Base-by-base conservation (phyloP, 768 basidiomycete species). In the Russula griseocarnosa region DNA sequence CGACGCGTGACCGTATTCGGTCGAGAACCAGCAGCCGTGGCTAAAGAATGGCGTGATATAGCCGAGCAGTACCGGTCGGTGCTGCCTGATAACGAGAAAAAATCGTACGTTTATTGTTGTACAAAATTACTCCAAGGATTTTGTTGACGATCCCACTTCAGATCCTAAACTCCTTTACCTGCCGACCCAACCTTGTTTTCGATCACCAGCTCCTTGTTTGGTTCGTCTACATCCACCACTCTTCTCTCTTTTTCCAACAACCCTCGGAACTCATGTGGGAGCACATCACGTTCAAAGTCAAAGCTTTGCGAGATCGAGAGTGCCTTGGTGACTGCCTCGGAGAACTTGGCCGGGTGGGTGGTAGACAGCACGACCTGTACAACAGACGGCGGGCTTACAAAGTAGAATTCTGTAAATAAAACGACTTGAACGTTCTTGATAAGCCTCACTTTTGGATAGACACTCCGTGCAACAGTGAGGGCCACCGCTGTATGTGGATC, bases 401-500 rank as follows among this genome's bases (percentile, higher is more conserved):
- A 40, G n/a, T 1, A 30, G 13, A 40, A 24, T 44, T 54, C 13
- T 62, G 47, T 13, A 59, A 11, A 40, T 14, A 26, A 30, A 40
- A 24, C 16, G 22, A 47, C 8, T 1, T 16, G 1, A 6, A 10
- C 11, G 24, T 50, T 5, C 5, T 14, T 36, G 38, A 14, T 49
- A 58, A 34, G 18, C 60, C 79, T 52, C 66, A 92, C 90, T 87
- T 87, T 61, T 77, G 74, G 60, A 77, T 72, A 52, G 85, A 77
- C 60, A 94, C 75, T 30, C 24, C 79, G 77, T 0, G 92, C 91
- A 10, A 88, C 93, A 11, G 84, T 79, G 13, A 99, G 80, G 7
- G 91, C 97, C 20, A 99, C 94, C 5, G 97, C 94, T 0, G 95
- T 99, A 72, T 99, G 97, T 3, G 97, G 97, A 72, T 99, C 97